Percentiles rank a stretch among this genome's conserved stretches.
These are phyloP conservation scores for Zea mays DNA, from an alignment of 176 grass and related monocot genomes.

Conservation along the genomic window DNA sequence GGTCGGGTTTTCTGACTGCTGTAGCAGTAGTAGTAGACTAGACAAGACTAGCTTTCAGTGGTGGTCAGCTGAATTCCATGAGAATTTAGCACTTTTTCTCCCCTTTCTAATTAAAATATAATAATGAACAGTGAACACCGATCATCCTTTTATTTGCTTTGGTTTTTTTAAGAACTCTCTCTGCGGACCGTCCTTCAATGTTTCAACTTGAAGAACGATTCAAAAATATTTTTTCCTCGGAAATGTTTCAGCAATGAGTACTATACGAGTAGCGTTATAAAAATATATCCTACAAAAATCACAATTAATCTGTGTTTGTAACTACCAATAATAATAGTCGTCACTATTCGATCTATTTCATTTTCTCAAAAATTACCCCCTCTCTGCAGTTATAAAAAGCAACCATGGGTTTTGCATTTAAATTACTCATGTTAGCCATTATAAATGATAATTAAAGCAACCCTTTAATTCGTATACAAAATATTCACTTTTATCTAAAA, in stretches of 20 bases:
- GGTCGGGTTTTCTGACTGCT: constrained; percentile 3
- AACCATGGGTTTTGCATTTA: too few species aligned
- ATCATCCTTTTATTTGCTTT: not conserved
- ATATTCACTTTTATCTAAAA: too few species aligned
- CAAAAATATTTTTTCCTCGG: not conserved
- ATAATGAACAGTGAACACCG: too few species aligned
- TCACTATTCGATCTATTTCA: too few species aligned
- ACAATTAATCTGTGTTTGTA: too few species aligned
- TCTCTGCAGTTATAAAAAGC: too few species aligned
- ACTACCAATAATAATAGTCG: too few species aligned
- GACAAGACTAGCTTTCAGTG: not conserved
- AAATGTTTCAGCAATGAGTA: not conserved
- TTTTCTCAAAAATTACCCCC: too few species aligned
- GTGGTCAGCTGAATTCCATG: not conserved
- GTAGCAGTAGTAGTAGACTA: not conserved
- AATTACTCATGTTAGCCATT: too few species aligned
- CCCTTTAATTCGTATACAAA: too few species aligned
- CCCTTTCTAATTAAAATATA: not conserved
- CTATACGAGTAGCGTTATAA: not conserved
- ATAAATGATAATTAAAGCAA: too few species aligned
- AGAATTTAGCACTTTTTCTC: not conserved
- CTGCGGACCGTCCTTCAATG: not conserved
- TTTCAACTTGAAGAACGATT: not conserved
- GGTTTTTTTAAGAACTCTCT: not conserved
- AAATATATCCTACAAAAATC: not conserved